Conservation (phyloP, 352 stramenopile genomes). For the Phytophthora rubi region DNA sequence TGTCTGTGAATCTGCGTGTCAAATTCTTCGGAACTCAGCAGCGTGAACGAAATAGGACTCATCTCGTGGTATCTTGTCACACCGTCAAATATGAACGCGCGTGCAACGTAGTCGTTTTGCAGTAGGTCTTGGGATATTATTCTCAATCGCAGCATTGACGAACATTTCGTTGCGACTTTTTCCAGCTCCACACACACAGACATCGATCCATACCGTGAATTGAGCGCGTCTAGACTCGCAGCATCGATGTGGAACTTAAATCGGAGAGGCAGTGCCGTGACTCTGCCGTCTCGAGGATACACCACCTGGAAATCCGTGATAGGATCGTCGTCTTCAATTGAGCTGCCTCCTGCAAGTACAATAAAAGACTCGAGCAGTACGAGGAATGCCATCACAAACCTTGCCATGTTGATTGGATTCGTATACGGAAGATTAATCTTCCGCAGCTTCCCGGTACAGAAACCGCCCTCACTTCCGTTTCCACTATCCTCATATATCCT, state of each 20-base stretch:
- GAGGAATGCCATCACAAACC: not conserved
- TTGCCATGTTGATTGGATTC: not conserved
- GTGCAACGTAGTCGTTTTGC: conserved; percentile 5
- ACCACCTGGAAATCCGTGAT: not conserved
- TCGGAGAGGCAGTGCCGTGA: not conserved
- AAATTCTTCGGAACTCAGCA: conserved; percentile 4
- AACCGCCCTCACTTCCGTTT: no score
- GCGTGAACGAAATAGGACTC: conserved; percentile 4
- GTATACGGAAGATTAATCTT: no score
- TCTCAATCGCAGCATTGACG: conserved; percentile 14
- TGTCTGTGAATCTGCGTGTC: not conserved
- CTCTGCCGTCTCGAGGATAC: conserved; percentile 1
- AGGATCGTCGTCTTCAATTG: not conserved
- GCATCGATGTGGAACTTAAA: conserved; percentile 4
- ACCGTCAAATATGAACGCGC: conserved; percentile 9
- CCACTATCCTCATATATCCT: no score
- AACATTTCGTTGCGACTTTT: conserved; percentile 2
- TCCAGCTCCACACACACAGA: conserved; percentile 24
- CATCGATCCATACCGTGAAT: conserved; percentile 1
- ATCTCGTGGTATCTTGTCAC: not conserved
- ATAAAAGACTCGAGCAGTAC: not conserved
- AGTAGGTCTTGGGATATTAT: conserved; percentile 26
- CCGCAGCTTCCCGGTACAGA: no score
- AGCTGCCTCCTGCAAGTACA: not conserved
- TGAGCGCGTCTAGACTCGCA: not conserved